Conservation (phyloP, 2,329 filamentous ascomycete species). For the Furcasterigmium furcatum region DNA sequence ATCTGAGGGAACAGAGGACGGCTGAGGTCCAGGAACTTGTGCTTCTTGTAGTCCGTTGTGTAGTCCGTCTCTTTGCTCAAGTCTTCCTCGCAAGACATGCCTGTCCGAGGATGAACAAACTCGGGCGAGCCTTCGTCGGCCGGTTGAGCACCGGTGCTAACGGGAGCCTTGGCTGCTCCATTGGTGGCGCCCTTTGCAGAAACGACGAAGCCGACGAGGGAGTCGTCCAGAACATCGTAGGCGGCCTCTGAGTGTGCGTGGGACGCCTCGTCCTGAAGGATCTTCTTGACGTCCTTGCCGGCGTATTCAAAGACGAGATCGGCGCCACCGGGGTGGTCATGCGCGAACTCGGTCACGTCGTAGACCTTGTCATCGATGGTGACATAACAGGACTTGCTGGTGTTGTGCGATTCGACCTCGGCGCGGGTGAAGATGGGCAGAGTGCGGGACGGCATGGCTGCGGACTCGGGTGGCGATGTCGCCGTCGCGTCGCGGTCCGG, state of each 20-base stretch:
- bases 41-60: conserved; percentile 72
- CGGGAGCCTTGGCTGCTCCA: conserved; percentile 19
- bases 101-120: conserved; percentile 62
- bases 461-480: not conserved
- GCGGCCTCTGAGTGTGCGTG: conserved; percentile 87
- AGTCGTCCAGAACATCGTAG: conserved; percentile 93
- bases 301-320: conserved; percentile 87
- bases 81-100: conserved; percentile 87
- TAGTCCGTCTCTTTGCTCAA: conserved; percentile 81
- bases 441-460: conserved; percentile 70
- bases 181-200: conserved; percentile 49
- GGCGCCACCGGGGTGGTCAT: conserved; percentile 85
- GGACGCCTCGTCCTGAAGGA: conserved; percentile 78
- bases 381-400: conserved; percentile 84
- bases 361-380: conserved; percentile 87
- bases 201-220: conserved; percentile 75
- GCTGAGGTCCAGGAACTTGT: conserved; percentile 92
- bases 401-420: conserved; percentile 81
- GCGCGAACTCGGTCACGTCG: conserved; percentile 88
- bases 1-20: conserved; percentile 84
- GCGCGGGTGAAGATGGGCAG: conserved; percentile 79
- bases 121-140: conserved; percentile 29
- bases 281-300: conserved; percentile 79
- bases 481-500: not conserved
- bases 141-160: conserved; percentile 19